Evolutionary conservation across 176 grass and related monocot genomes (phyloP).

Genomic region (Oryza australiensis): DNA sequence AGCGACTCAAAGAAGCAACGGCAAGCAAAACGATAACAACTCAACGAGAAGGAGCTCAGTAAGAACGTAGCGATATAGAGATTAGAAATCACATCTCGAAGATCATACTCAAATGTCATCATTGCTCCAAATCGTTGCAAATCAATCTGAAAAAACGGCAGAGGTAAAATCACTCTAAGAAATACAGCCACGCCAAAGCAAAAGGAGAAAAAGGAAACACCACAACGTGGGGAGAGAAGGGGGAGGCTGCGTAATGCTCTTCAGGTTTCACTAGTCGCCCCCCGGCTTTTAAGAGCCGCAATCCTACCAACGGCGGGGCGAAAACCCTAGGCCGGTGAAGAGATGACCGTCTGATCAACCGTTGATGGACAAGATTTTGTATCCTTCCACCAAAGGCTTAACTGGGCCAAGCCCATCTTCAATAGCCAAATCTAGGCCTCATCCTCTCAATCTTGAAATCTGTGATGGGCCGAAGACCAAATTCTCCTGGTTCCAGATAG

Average conservation of each 20-base stretch:
- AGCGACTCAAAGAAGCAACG: not conserved
- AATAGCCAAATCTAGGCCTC: not conserved
- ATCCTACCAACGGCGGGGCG: not conserved
- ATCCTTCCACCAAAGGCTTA: too few relatives aligned
- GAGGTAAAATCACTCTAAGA: not conserved
- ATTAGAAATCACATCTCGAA: constrained; percentile 45
- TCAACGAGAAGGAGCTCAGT: constrained; percentile 47
- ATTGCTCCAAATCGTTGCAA: constrained; percentile 25
- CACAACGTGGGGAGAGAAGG: not conserved
- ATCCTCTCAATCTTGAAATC: too few relatives aligned
- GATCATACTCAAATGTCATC: constrained; percentile 63
- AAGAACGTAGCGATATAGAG: constrained; percentile 73
- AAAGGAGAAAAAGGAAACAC: not conserved
- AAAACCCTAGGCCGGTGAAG: constrained; percentile 34
- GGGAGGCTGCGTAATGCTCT: not conserved
- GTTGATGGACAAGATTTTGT: not conserved
- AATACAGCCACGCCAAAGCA: not conserved
- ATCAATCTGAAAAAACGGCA: not conserved
- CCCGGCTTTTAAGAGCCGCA: constrained; percentile 8
- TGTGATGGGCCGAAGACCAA: too few relatives aligned
- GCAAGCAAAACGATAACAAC: not conserved
- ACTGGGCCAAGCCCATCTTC: constrained; percentile 13
- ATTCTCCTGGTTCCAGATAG: too few relatives aligned
- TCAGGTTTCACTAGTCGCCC: fast-evolving
- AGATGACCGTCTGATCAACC: not conserved